Evolutionary conservation across 2,329 filamentous ascomycete genomes (phyloP).

Genomic region (Escovopsis sp.): DNA sequence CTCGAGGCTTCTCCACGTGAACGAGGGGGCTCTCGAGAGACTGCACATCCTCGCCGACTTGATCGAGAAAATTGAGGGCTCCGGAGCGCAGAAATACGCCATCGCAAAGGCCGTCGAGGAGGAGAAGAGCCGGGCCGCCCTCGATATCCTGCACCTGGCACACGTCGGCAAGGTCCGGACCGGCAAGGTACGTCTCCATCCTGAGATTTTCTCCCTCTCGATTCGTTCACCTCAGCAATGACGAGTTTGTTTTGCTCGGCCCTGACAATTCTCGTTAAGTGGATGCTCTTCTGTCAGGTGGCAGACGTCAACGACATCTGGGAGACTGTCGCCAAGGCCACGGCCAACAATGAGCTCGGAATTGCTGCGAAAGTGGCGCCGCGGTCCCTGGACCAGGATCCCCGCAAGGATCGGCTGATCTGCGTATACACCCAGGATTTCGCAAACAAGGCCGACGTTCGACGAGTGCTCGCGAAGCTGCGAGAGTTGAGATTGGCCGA

Average conservation of each 20-base stretch:
- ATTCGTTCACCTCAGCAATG: too few species aligned
- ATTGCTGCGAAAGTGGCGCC: conserved; percentile 58
- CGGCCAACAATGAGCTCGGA: conserved; percentile 55
- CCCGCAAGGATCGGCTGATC: conserved; percentile 40
- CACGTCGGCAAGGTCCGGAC: conserved; percentile 39
- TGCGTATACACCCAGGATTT: conserved; percentile 73
- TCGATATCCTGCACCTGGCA: conserved; percentile 47
- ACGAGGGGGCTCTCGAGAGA: conserved; percentile 36
- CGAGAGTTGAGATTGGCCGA: conserved; percentile 46
- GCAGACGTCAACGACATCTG: conserved; percentile 47
- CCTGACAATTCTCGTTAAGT: conserved; percentile 27
- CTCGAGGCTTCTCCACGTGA: conserved; percentile 33
- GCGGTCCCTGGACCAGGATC: conserved; percentile 25
- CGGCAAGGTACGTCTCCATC: conserved; percentile 43
- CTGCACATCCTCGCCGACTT: conserved; percentile 32
- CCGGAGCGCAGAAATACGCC: conserved; percentile 18
- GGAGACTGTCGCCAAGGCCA: conserved; percentile 51
- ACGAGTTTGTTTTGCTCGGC: not conserved
- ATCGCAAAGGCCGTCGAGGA: conserved; percentile 33
- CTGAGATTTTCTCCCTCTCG: not conserved
- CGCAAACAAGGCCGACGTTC: conserved; percentile 51
- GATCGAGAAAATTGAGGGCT: conserved; percentile 29
- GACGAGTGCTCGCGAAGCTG: conserved; percentile 49
- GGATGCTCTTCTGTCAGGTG: conserved; percentile 55
- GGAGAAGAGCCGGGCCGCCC: conserved; percentile 32